Evolutionary conservation across 1,284 basidiomycete species (phyloP), one percentile per base, ranked within the genome.

Genomic region (Mycena sp.): DNA sequence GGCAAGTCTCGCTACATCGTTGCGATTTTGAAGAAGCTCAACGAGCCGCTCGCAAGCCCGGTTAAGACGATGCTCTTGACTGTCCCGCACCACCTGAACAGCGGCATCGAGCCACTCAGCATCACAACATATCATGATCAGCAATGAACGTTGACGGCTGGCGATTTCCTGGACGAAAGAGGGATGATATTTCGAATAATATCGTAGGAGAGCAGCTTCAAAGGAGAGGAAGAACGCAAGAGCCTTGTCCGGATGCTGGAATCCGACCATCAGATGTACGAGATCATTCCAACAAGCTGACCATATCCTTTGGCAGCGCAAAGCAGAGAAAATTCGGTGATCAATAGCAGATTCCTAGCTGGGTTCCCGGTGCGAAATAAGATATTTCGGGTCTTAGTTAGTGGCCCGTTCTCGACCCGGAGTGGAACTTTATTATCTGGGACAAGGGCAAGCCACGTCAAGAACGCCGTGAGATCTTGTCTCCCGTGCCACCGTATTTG

Each of bases 221-320:
- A 55, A 62, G 12, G 49, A 16, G 1, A 50, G 56, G 30, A 67
- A 64, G 45, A 67, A 64, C 3, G 32, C 35, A 5, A 64, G 37
- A 2, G 65, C 62, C 25, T 43, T 29, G 7, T 46, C 45, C 1
- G 62, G 19, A 6, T 51, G 45, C 17, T 64, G 21, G 29, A 55
- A 61, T 16, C 28, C 11, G 23, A 40, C 16, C 58, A 67, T 58
- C 16, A 64, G 63, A 17, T 4, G 25, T 14, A 64, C 55, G 4
- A 64, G 51, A 30, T 67, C 65, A 26, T 55, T 46, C 62, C 62
- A 67, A 67, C 62, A 6, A 67, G 57, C 5, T 41, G 43, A n/a
- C 32, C 50, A 32, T 68, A 68, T 0, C 67, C 67, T 54, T 68
- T 68, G 12, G 44, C 57, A 6, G 67, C 67, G 46, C 53, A 56